A percentile compares a stretch with the other conserved stretches of the same genome.
These are phyloP conservation scores for Hemisphaericaspora xylanilytica DNA, from an alignment of 1,139 yeast genomes.

Conservation along the genomic window DNA sequence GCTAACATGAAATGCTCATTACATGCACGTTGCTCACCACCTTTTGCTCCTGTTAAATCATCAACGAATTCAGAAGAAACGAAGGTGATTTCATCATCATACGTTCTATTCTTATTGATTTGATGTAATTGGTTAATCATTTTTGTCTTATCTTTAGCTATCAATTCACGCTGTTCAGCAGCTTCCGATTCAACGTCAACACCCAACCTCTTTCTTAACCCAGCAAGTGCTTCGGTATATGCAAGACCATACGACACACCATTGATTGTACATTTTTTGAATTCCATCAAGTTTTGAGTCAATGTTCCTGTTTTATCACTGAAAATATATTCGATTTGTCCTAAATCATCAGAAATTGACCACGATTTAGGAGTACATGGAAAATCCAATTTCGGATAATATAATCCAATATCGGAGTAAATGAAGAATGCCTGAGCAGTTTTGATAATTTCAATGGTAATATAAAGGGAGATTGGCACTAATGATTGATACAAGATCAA, in stretches of 20 bases:
- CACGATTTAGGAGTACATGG: slow-evolving; percentile 64
- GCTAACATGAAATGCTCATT: slow-evolving; percentile 53
- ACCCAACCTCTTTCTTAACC: slow-evolving; percentile 55
- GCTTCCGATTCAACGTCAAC: slow-evolving; percentile 51
- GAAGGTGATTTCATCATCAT: slow-evolving; percentile 46
- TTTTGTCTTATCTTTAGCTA: slow-evolving; percentile 33
- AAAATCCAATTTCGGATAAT: slow-evolving; percentile 50
- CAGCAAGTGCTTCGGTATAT: slow-evolving; percentile 61
- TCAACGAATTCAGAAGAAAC: slow-evolving; percentile 45
- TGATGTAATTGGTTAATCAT: slow-evolving; percentile 35
- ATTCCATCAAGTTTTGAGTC: slow-evolving; percentile 62
- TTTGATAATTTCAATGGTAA: slow-evolving; percentile 58
- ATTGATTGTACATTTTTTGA: slow-evolving; percentile 56
- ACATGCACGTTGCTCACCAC: slow-evolving; percentile 31
- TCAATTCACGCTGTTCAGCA: slow-evolving; percentile 34
- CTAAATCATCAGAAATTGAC: slow-evolving; percentile 62
- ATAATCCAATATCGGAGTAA: slow-evolving; percentile 51
- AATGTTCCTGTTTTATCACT: slow-evolving; percentile 64
- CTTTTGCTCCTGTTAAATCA: slow-evolving; percentile 31
- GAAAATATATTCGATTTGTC: slow-evolving; percentile 62
- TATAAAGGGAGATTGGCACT: slow-evolving; percentile 59
- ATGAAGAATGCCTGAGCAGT: slow-evolving; percentile 59
- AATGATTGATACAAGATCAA: slow-evolving; percentile 55
- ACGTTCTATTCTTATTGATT: slow-evolving; percentile 22
- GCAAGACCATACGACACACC: slow-evolving; percentile 58